Base-by-base conservation (phyloP, 2,329 filamentous ascomycete species). In the Emericellopsis cladophorae region DNA sequence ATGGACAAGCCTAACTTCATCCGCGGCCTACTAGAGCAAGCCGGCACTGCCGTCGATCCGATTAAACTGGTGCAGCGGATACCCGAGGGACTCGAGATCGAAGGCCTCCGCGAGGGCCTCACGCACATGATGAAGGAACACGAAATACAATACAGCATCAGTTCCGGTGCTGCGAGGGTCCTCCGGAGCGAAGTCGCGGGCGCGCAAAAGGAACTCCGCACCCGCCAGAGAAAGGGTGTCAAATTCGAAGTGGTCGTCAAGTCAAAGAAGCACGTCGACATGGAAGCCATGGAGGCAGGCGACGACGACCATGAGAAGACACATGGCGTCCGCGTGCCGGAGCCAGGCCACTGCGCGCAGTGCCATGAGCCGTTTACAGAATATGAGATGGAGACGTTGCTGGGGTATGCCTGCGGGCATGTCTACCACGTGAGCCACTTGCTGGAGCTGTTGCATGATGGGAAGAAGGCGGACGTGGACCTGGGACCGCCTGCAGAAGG, bases 1-100 rank as follows among this genome's bases (percentile, higher is more conserved):
- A 96, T 98, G 92, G 88, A 95, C 62, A 95, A 95, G 55, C 92
- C 92, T 1, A 78, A 78, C 33, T 98, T 98, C 62, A 96, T 98
- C 49, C 81, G 86, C 11, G 89, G 85, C 0, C 67, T 98, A 4
- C 75, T 98, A 0, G 87, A 95, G 53, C 87, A 96, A 62, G 90
- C 95, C 2, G 92, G 92, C 31, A 96, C 89, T 1, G 79, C 87
- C 2, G 92, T 98, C 53, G 81, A 96, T 53, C 92, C 92, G 0
- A 90, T 96, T 46, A 84, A 82, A 14, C 75, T 98, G 4, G 86
- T 98, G 6, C 74, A 84, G 12, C 78, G 89, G 5, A 98, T 98
- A 23, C 92, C 92, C 0, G 87, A 93, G 54, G 89, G 92, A 0
- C 70, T 98, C 1, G 87, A 95, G 55, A 93, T 98, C 11, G 82